phyloP scores from a whole-genome alignment of 2,329 filamentous ascomycete genomes.

The Xylaria sp. region DNA sequence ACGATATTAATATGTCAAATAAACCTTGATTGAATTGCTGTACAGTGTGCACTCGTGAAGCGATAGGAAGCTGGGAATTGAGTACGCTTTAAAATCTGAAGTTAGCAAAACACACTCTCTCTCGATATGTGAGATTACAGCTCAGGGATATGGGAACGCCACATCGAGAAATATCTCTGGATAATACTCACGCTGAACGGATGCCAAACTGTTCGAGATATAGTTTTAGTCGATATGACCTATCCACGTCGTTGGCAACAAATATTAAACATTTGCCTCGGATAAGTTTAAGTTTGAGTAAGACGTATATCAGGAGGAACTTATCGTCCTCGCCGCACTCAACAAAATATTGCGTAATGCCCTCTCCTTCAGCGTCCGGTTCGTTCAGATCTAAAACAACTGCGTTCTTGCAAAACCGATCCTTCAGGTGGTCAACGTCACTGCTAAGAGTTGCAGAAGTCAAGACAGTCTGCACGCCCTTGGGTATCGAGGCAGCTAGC shows the following conservation, averaged over 20 bases:
- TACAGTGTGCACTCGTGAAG: conserved; percentile 91
- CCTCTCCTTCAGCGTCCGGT: conserved; percentile 78
- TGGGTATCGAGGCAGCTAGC: conserved; percentile 80
- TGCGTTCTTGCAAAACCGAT: conserved; percentile 84
- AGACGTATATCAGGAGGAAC: conserved; percentile 90
- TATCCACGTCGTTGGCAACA: conserved; percentile 61
- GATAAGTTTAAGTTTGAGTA: conserved; percentile 93
- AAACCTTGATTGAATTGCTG: conserved; percentile 97
- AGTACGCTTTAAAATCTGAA: conserved; percentile 53
- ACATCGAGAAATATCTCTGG: conserved; percentile 55
- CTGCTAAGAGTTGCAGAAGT: conserved; percentile 93
- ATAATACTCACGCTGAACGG: conserved; percentile 64
- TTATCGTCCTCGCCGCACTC: conserved; percentile 98
- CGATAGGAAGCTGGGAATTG: conserved; percentile 93
- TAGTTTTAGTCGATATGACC: conserved; percentile 89
- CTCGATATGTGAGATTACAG: background rate
- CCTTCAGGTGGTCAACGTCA: conserved; percentile 86
- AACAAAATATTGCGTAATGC: conserved; percentile 87
- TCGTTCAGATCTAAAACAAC: conserved; percentile 85
- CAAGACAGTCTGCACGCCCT: conserved; percentile 87
- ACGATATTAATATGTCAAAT: conserved; percentile 98
- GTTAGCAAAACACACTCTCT: no score
- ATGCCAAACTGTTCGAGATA: conserved; percentile 98
- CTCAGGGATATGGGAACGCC: background rate
- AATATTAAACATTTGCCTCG: conserved; percentile 91